These are phyloP conservation scores for Corymbia citriodora DNA, from an alignment of 441 rosid genomes.

Conservation along the genomic window DNA sequence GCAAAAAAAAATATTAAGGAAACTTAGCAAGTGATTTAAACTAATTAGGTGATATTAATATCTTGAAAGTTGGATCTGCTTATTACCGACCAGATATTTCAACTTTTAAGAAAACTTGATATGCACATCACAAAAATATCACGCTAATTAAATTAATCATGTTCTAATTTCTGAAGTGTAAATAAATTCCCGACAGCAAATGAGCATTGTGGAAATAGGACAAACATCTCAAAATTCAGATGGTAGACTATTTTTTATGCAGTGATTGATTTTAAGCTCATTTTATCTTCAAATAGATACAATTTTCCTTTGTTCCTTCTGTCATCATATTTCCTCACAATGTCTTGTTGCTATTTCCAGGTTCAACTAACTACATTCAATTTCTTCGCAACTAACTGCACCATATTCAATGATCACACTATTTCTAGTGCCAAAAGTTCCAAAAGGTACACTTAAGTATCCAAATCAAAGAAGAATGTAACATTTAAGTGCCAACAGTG, in stretches of 20 bases:
- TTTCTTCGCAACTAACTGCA: not conserved
- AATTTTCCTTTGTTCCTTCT: not conserved
- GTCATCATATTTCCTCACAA: not conserved
- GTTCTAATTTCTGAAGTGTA: too few relatives aligned
- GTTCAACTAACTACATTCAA: not conserved
- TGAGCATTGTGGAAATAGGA: not conserved
- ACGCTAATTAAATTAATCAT: too few relatives aligned
- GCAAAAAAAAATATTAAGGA: not conserved
- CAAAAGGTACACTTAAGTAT: too few relatives aligned
- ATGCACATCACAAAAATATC: not conserved
- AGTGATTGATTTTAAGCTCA: not conserved
- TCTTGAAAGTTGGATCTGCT: not conserved
- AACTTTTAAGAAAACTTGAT: not conserved
- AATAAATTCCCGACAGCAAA: too few relatives aligned
- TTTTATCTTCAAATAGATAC: not conserved
- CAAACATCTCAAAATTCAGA: not conserved
- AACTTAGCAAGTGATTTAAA: not conserved
- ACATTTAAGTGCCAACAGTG: too few relatives aligned
- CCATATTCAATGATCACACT: too few relatives aligned
- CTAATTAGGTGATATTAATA: not conserved
- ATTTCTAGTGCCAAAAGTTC: too few relatives aligned
- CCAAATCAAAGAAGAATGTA: too few relatives aligned
- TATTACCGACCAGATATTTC: not conserved
- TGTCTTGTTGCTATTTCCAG: not conserved
- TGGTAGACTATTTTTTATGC: too few relatives aligned